Conservation (phyloP, 1,139 yeast species). For the Magnusiomyces magnusii region DNA sequence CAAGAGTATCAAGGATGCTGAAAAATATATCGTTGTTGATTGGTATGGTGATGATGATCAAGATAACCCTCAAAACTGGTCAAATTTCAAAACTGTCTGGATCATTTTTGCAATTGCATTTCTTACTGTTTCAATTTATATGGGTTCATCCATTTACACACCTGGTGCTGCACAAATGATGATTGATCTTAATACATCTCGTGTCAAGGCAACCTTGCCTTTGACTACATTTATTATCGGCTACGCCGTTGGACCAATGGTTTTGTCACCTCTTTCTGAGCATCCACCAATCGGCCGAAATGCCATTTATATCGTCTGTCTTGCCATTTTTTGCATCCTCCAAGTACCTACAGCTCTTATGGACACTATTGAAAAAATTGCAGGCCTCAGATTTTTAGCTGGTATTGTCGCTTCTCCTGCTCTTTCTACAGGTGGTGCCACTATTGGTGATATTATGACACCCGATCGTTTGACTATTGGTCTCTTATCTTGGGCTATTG, state of each 20-base stretch:
- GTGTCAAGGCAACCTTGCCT: conserved; percentile 42
- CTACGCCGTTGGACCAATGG: conserved; percentile 50
- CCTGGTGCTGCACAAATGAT: conserved; percentile 44
- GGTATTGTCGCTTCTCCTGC: conserved; percentile 84
- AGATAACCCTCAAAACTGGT: conserved; percentile 54
- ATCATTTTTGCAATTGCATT: conserved; percentile 39
- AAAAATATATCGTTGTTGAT: conserved; percentile 20
- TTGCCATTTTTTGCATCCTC: conserved; percentile 49
- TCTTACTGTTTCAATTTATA: conserved; percentile 48
- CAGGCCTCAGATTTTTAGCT: conserved; percentile 68
- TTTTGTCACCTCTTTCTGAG: conserved; percentile 51
- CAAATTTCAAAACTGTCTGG: conserved; percentile 35
- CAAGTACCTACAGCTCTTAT: conserved; percentile 45
- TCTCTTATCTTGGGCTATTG: conserved; percentile 44
- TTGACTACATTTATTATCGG: conserved; percentile 52
- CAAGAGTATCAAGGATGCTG: not conserved
- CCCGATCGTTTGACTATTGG: conserved; percentile 31
- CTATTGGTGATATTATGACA: conserved; percentile 51
- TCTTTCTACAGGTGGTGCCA: conserved; percentile 79
- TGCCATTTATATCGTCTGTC: conserved; percentile 43
- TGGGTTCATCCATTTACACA: conserved; percentile 55
- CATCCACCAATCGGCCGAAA: conserved; percentile 47
- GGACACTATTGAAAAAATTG: conserved; percentile 40
- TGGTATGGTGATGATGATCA: conserved; percentile 52
- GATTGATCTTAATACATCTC: conserved; percentile 40